These are phyloP conservation scores for Bacidia gigantensis DNA, from an alignment of 495 filamentous ascomycete genomes.

Conservation along the genomic window DNA sequence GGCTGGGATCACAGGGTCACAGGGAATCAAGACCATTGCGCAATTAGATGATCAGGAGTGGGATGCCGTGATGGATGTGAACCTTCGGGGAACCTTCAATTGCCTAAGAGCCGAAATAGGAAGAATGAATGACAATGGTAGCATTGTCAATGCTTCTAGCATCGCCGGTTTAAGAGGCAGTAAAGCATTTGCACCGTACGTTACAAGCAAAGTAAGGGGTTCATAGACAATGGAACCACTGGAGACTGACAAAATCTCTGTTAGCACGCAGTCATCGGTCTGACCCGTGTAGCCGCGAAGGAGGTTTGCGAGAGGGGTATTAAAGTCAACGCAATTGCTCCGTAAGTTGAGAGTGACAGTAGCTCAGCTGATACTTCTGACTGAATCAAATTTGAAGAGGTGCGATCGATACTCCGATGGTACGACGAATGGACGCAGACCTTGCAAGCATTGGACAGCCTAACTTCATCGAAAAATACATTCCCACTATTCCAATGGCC, in stretches of 20 bases:
- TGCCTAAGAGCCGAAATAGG: conserved; percentile 41
- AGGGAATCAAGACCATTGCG: conserved; percentile 23
- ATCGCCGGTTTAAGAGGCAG: conserved; percentile 39
- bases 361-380: neutral
- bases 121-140: conserved; percentile 22
- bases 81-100: conserved; percentile 44
- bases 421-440: conserved; percentile 19
- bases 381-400: conserved; percentile 25
- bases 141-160: conserved; percentile 48
- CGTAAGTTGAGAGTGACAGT: no score
- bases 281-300: conserved; percentile 43
- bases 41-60: conserved; percentile 37
- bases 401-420: conserved; percentile 41
- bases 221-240: neutral
- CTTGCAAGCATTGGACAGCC: neutral
- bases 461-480: conserved; percentile 25
- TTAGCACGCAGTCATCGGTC: conserved; percentile 41
- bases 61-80: conserved; percentile 39
- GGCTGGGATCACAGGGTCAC: conserved; percentile 36
- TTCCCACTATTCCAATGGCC: conserved; percentile 25
- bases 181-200: conserved; percentile 37
- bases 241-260: neutral
- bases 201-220: conserved; percentile 32
- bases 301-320: conserved; percentile 40
- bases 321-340: conserved; percentile 45